Conservation (phyloP, 129 eudicot species). For the Pittosporum tobira region DNA sequence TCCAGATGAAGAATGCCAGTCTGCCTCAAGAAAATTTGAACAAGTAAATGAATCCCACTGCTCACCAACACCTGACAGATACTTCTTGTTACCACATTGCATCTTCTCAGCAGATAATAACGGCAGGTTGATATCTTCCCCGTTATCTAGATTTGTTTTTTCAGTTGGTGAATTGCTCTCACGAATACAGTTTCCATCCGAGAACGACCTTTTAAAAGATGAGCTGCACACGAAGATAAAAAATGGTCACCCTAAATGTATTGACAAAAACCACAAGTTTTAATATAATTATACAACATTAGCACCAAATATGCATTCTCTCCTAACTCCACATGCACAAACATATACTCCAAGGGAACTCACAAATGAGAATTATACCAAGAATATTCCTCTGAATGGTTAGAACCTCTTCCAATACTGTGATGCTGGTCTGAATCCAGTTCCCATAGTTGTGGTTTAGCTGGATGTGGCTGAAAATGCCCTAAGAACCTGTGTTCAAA, state of each 20-base stretch:
- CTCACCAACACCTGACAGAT: constrained; percentile 23
- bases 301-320: too few species aligned
- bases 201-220: constrained; percentile 55
- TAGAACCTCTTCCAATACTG: constrained; percentile 47
- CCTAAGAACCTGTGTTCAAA: constrained; percentile 99
- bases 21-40: constrained; percentile 45
- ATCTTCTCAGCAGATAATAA: constrained; percentile 26
- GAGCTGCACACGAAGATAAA: constrained; percentile 39
- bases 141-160: constrained; percentile 19
- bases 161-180: constrained; percentile 44
- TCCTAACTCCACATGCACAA: too few species aligned
- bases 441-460: constrained; percentile 91
- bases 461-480: constrained; percentile 85
- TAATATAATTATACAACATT: too few species aligned
- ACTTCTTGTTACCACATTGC: constrained; percentile 29
- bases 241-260: background rate
- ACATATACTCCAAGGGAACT: too few species aligned
- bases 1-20: constrained; percentile 53
- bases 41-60: constrained; percentile 30
- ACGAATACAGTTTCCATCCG: constrained; percentile 63
- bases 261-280: background rate
- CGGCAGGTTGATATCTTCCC: constrained; percentile 29
- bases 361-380: constrained; percentile 31
- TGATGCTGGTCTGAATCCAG: constrained; percentile 92
- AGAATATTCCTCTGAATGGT: constrained; percentile 41